These are phyloP conservation scores for Phytophthora tubulina DNA, from an alignment of 352 stramenopile genomes.

Conservation along the genomic window DNA sequence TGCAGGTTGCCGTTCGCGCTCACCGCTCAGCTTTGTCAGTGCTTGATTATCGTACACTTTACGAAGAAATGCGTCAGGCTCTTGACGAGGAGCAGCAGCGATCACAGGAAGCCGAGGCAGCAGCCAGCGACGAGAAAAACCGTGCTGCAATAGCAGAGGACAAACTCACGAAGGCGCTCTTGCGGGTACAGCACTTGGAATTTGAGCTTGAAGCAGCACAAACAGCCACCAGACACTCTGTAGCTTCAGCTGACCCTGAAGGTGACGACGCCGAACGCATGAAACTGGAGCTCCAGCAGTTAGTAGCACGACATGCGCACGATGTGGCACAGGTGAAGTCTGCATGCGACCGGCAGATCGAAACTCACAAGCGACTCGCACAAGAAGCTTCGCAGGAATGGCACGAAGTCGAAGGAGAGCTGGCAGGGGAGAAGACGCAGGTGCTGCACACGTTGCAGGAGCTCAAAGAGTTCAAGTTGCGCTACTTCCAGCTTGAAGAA, in stretches of 20 bases:
- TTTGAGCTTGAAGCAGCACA: slow-evolving; percentile 66
- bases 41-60: slow-evolving; percentile 74
- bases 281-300: slow-evolving; percentile 32
- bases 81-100: slow-evolving; percentile 56
- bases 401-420: slow-evolving; percentile 73
- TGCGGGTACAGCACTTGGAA: slow-evolving; percentile 71
- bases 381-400: slow-evolving; percentile 72
- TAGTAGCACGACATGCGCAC: slow-evolving; percentile 55
- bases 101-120: slow-evolving; percentile 27
- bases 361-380: slow-evolving; percentile 71
- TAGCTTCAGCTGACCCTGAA: background rate
- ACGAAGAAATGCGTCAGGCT: slow-evolving; percentile 63
- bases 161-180: slow-evolving; percentile 61
- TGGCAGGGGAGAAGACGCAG: slow-evolving; percentile 65
- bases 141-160: slow-evolving; percentile 42
- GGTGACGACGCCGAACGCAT: slow-evolving; percentile 36
- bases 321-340: slow-evolving; percentile 56
- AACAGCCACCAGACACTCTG: slow-evolving; percentile 19
- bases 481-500: slow-evolving; percentile 71
- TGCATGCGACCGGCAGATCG: slow-evolving; percentile 67
- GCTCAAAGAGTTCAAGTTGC: slow-evolving; percentile 80
- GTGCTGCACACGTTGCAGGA: slow-evolving; percentile 65
- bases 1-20: slow-evolving; percentile 72
- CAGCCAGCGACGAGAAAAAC: slow-evolving; percentile 34
- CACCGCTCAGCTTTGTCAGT: slow-evolving; percentile 71